These are phyloP conservation scores for Pyrenochaeta sp. DNA, from an alignment of 2,329 filamentous ascomycete species.

Conservation along the genomic window DNA sequence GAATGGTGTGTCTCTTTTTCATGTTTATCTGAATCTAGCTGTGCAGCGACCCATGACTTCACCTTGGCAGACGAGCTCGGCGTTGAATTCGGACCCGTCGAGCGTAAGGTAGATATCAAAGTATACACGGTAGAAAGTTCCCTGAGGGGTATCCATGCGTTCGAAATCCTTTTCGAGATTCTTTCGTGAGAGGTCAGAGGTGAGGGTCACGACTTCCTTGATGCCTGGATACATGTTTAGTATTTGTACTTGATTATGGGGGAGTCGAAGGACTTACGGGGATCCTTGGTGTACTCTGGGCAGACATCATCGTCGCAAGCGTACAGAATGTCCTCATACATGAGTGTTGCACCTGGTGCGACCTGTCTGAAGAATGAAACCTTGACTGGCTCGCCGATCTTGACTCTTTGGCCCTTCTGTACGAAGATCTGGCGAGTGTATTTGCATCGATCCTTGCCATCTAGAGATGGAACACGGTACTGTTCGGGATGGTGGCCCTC, in stretches of 20 bases:
- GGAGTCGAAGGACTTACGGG: conserved; percentile 72
- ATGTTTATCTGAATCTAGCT: conserved; percentile 75
- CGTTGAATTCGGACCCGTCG: conserved; percentile 97
- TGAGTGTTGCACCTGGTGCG: conserved; percentile 93
- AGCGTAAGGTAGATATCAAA: conserved; percentile 83
- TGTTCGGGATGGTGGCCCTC: conserved; percentile 98
- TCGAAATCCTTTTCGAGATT: conserved; percentile 99
- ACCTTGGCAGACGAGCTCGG: conserved; percentile 97
- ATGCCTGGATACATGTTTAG: conserved; percentile 69
- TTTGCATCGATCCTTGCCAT: conserved; percentile 98
- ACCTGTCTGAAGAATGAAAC: conserved; percentile 99
- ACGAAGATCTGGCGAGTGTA: conserved; percentile 99
- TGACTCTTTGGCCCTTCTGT: conserved; percentile 97
- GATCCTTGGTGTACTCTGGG: conserved; percentile 98
- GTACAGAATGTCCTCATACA: conserved; percentile 99
- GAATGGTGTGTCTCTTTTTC: neutral
- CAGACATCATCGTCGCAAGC: conserved; percentile 98
- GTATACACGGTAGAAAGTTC: conserved; percentile 72
- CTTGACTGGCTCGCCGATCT: conserved; percentile 99
- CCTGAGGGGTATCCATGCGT: conserved; percentile 98
- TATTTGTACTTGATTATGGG: neutral
- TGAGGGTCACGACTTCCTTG: conserved; percentile 98
- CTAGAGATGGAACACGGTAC: conserved; percentile 94
- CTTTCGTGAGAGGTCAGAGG: conserved; percentile 95
- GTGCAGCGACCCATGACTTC: conserved; percentile 98